Conservation (phyloP, 2,329 filamentous ascomycete species). For the Colletotrichum sp. region DNA sequence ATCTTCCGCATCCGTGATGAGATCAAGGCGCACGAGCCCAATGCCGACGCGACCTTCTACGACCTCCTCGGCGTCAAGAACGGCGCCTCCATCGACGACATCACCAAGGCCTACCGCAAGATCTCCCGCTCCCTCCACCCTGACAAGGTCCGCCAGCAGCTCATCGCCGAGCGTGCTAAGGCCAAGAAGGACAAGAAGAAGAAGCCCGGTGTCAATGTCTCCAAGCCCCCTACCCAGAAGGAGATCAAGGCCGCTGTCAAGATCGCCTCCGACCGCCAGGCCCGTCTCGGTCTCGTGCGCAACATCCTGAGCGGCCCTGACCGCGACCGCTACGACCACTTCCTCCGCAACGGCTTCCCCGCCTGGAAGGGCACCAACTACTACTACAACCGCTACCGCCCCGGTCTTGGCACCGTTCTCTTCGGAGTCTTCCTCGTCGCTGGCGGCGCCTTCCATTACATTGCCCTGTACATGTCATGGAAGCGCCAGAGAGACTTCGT, state of each 20-base stretch:
- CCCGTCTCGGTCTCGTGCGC: constrained; percentile 82
- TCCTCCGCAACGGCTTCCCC: constrained; percentile 91
- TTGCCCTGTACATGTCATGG: constrained; percentile 84
- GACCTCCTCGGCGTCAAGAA: constrained; percentile 82
- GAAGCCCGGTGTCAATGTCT: constrained; percentile 67
- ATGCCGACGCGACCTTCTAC: constrained; percentile 87
- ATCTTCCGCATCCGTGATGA: constrained; percentile 97
- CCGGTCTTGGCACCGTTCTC: constrained; percentile 85
- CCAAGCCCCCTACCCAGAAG: constrained; percentile 73
- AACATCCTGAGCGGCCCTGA: constrained; percentile 83
- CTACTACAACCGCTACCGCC: constrained; percentile 94
- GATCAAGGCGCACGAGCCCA: constrained; percentile 72
- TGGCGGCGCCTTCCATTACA: constrained; percentile 87
- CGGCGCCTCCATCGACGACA: constrained; percentile 80
- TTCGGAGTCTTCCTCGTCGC: constrained; percentile 80
- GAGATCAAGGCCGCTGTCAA: constrained; percentile 83
- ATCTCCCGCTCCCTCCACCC: constrained; percentile 85
- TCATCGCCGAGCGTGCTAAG: constrained; percentile 72
- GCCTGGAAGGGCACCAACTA: constrained; percentile 97
- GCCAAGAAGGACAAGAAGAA: constrained; percentile 51
- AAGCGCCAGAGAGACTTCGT: constrained; percentile 91
- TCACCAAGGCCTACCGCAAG: constrained; percentile 94
- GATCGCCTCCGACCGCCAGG: constrained; percentile 81
- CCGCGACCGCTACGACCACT: constrained; percentile 92
- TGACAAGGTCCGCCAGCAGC: constrained; percentile 91